phyloP scores from a whole-genome alignment of 2,329 filamentous ascomycete genomes.

The Aureobasidium zeae region DNA sequence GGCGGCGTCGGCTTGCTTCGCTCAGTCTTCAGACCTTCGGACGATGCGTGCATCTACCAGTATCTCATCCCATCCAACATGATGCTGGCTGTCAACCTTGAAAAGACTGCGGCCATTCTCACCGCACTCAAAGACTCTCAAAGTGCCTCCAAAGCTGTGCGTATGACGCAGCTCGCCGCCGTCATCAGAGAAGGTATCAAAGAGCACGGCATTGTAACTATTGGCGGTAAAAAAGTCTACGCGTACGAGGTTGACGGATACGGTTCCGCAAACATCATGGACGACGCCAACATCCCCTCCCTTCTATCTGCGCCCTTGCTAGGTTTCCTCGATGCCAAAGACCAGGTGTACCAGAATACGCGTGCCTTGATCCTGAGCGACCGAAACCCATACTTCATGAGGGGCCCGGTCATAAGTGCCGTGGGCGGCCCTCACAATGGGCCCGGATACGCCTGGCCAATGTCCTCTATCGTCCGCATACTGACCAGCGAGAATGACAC shows the following conservation, averaged over 20 bases:
- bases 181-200: slow-evolving; percentile 38
- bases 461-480: slow-evolving; percentile 43
- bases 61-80: slow-evolving; percentile 48
- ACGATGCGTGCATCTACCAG: slow-evolving; percentile 43
- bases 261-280: slow-evolving; percentile 51
- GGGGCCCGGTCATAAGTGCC: slow-evolving; percentile 39
- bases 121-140: slow-evolving; percentile 34
- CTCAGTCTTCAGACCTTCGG: slow-evolving; percentile 42
- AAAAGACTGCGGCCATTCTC: slow-evolving; percentile 45
- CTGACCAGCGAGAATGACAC: slow-evolving; percentile 40
- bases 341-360: slow-evolving; percentile 39
- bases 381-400: slow-evolving; percentile 42
- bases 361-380: slow-evolving; percentile 35
- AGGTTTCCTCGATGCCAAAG: slow-evolving; percentile 41
- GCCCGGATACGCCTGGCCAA: slow-evolving; percentile 41
- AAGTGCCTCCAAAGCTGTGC: slow-evolving; percentile 42
- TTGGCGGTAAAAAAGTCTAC: slow-evolving; percentile 33
- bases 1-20: slow-evolving; percentile 41
- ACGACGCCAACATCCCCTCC: slow-evolving; percentile 62
- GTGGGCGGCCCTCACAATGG: slow-evolving; percentile 42
- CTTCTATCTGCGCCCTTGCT: slow-evolving; percentile 57
- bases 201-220: slow-evolving; percentile 32
- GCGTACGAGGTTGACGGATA: slow-evolving; percentile 43
- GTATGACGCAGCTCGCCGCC: slow-evolving; percentile 49
- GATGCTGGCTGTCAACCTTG: slow-evolving; percentile 62